Percentiles rank a stretch among this genome's conserved stretches.
phyloP scores from a whole-genome alignment of 306 rosid genomes.

The Inga oerstediana region DNA sequence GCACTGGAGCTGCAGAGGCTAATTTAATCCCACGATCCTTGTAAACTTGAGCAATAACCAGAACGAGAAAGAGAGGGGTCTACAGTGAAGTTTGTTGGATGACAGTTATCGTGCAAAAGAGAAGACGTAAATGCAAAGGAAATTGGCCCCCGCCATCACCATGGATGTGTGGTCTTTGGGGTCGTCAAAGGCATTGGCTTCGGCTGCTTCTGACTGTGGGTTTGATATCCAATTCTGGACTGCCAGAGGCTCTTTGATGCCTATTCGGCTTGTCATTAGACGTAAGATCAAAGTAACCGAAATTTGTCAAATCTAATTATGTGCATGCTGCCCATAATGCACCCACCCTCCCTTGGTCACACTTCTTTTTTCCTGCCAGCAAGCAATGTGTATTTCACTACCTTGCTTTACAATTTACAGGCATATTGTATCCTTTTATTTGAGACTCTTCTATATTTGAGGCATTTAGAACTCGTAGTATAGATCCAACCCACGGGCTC shows the following conservation, averaged over 20 bases:
- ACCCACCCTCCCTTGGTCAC: background rate
- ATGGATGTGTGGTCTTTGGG: background rate
- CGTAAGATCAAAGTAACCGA: background rate
- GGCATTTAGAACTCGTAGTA: no score
- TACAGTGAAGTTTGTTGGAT: background rate
- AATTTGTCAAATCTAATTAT: background rate
- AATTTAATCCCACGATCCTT: background rate
- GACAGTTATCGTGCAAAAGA: background rate
- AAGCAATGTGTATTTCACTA: no score
- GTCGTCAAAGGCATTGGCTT: background rate
- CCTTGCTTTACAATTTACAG: no score
- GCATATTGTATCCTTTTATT: no score
- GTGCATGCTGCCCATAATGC: background rate
- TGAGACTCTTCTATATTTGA: no score
- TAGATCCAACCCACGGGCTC: no score
- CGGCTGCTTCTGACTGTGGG: background rate
- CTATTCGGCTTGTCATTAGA: background rate
- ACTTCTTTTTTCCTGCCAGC: no score
- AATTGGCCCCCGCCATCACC: conserved; percentile 9
- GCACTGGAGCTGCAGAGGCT: background rate
- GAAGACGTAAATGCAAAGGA: conserved; percentile 1
- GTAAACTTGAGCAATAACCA: background rate
- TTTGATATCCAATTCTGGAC: background rate
- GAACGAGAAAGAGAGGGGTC: background rate
- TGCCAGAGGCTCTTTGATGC: background rate